A percentile compares a stretch with the other conserved stretches of the same genome.
phyloP scores from a whole-genome alignment of 345 rosid genomes.

The Populus deltoides region DNA sequence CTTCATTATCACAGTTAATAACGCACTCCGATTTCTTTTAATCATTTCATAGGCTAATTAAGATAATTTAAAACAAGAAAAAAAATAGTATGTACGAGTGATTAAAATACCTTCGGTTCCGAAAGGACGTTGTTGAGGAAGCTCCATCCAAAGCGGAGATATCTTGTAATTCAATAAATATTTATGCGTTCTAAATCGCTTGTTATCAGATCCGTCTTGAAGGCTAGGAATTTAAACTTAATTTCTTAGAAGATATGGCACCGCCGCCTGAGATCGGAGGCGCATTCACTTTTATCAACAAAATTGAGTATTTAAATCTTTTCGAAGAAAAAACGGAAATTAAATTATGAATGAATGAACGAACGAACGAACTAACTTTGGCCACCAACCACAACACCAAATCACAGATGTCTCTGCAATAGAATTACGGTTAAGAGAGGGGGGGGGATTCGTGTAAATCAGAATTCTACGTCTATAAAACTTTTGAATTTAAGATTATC shows the following conservation, averaged over 20 bases:
- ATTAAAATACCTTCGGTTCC: slow-evolving; percentile 59
- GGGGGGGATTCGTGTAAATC: not conserved
- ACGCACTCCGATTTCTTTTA: not conserved
- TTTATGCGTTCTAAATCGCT: not conserved
- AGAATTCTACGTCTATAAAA: not conserved
- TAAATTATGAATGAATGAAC: too few relatives aligned
- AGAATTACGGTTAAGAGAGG: not conserved
- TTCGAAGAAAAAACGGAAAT: too few relatives aligned
- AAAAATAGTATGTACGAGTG: not conserved
- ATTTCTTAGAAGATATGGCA: not conserved
- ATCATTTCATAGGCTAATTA: not conserved
- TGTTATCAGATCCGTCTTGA: slow-evolving; percentile 41
- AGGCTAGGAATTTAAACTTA: not conserved
- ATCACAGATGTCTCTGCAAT: not conserved
- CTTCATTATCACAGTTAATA: slow-evolving; percentile 31
- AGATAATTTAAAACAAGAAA: not conserved
- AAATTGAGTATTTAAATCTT: not conserved
- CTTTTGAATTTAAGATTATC: not conserved
- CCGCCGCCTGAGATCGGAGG: slow-evolving; percentile 37
- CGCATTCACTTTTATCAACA: slow-evolving; percentile 15
- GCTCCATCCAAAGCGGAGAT: slow-evolving; percentile 59
- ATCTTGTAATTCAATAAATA: not conserved
- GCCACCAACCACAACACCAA: not conserved
- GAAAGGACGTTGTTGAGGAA: slow-evolving; percentile 69
- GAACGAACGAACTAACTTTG: too few relatives aligned